These are phyloP conservation scores for Carex littledalei DNA, from an alignment of 176 grass and related monocot genomes.

Conservation along the genomic window DNA sequence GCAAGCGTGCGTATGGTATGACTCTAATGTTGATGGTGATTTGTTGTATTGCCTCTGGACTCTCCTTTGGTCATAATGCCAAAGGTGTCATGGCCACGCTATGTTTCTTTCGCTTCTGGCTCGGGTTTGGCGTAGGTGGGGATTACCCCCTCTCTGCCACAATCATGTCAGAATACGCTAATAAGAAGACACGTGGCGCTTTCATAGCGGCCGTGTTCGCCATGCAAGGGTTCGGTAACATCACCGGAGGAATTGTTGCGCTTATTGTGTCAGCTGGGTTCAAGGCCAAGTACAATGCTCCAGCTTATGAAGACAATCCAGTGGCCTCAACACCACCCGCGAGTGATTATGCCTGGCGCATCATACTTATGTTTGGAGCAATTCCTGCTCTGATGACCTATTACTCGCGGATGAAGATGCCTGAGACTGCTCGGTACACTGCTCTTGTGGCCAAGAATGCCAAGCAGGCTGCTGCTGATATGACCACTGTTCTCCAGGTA, in stretches of 20 bases:
- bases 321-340: constrained; percentile 27
- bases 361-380: constrained; percentile 60
- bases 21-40: constrained; percentile 55
- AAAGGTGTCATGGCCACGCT: constrained; percentile 49
- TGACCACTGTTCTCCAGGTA: constrained; percentile 33
- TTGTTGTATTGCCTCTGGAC: constrained; percentile 57
- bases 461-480: constrained; percentile 34
- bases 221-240: constrained; percentile 46
- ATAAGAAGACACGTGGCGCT: constrained; percentile 40
- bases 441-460: constrained; percentile 40
- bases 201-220: constrained; percentile 54
- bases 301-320: constrained; percentile 28
- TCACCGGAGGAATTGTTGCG: constrained; percentile 30
- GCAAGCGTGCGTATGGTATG: constrained; percentile 46
- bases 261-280: constrained; percentile 25
- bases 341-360: constrained; percentile 46
- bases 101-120: constrained; percentile 96
- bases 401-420: constrained; percentile 74
- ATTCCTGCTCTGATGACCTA: constrained; percentile 54
- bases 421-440: constrained; percentile 55
- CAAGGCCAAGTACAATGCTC: constrained; percentile 10
- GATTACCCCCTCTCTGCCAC: constrained; percentile 80
- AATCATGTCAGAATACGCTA: constrained; percentile 56
- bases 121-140: constrained; percentile 72
- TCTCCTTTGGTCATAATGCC: constrained; percentile 41